Base-by-base conservation (phyloP, 83 land plant species). In the Picea mariana region DNA sequence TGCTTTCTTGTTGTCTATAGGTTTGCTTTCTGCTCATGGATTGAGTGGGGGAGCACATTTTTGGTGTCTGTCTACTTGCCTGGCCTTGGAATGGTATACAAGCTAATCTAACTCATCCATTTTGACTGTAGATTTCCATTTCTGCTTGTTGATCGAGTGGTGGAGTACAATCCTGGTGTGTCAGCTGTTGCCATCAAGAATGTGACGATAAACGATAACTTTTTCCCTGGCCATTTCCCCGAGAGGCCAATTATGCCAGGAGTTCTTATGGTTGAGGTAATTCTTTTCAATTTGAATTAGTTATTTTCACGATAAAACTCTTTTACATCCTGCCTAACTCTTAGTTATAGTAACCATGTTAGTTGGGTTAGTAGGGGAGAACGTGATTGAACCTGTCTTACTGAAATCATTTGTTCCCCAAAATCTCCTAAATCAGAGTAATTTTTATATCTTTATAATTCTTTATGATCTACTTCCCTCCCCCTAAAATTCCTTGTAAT, bases 191-290 rank as follows among this genome's bases (percentile, higher is more conserved):
- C 87, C 5, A 98, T 98, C 68, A 98, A 98, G 93, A 98, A 98
- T 87, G 99, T 98, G 67, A 98, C 99, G 0, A 98, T 98, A 26
- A 98, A 98, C 85, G 99, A 98, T 66, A 96, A 96, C 77, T 98
- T 98, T 82, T 98, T 98, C 80, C 99, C 99, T 71, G 99, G 99
- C 26, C 99, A 98, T 78, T 98, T 98, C 77, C 99, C 99, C 8
- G 99, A 98, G 86, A 87, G 99, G 65, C 99, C 99, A 3, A 98
- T 98, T 52, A 98, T 98, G 99, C 99, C 99, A 73, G 99, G 99
- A 60, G 99, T 98, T 69, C 96, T 98, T 82, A 98, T 98, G 99
- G 90, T 98, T 63, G 99, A 98, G 99, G 99, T 98, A 87, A 73
- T 52, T 59, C 75, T 62, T 55, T 67, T 24, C 38, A 64, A 15